Evolutionary conservation across 768 basidiomycete species (phyloP), one percentile per base, ranked within the genome.

Genomic region (Tulasnella sp.): DNA sequence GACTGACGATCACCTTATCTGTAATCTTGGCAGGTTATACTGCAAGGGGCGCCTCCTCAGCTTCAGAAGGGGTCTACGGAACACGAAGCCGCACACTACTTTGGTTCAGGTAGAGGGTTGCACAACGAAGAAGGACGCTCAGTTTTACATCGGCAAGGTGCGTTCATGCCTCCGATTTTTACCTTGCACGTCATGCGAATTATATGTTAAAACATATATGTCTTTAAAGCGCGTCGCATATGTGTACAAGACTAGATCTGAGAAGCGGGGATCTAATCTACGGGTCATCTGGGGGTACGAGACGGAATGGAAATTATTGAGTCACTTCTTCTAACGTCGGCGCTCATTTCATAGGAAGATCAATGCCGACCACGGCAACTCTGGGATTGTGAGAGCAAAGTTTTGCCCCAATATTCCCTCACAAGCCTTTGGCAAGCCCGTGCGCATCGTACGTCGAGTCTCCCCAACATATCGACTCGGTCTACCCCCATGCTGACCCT

Each of bases 141-240:
- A 91, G 72, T 95, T 93, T 76, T 99, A 99, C 81, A 83, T 98
- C 64, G 96, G 96, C 71, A 99, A 99, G 87, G 92, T 96, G 67
- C 67, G 81, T 43, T 23, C 5, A 10, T 19, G 27, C 21, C 17
- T n/a, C 5, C 3, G 23, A 38, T 27, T 44, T 38, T 66, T 27
- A n/a, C n/a, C n/a, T n/a, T n/a, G n/a, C n/a, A n/a, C 26, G 26
- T 51, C 13, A n/a, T 48, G 29, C 44, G n/a, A 38, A 17, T 11
- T 4, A 7, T 11, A 58, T 19, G 61, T 24, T 42, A 34, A 64
- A 62, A 32, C 38, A 19, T 24, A 44, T 62, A 42, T 50, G 48
- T 38, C 51, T 61, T 42, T 19, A 23, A 43, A 96, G 93, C 88
- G 95, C 67, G 81, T 99, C 64, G 96, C 96, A 62, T 99, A 86